A percentile compares a stretch with the other conserved stretches of the same genome.
Evolutionary conservation across 441 rosid genomes (phyloP).

Genomic region (Cnidoscolus chayamansa): DNA sequence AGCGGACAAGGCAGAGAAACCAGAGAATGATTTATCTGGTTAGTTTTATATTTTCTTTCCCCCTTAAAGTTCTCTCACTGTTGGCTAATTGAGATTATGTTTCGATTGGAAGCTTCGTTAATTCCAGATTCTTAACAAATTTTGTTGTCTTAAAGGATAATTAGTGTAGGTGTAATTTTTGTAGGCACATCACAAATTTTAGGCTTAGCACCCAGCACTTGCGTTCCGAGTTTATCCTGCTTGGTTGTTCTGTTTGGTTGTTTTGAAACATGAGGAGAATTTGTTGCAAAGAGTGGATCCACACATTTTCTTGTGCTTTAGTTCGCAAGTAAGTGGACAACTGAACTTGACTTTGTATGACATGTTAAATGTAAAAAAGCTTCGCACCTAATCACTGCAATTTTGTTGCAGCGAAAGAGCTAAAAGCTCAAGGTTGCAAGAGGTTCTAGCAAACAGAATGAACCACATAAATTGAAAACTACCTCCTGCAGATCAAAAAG

Average conservation of each 20-base stretch:
- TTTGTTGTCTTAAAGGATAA: not conserved
- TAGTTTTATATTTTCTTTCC: not conserved
- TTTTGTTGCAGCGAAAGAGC: not conserved
- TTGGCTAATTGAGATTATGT: not conserved
- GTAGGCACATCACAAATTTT: not conserved
- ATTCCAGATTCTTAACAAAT: not conserved
- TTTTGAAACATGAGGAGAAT: not conserved
- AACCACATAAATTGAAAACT: not conserved
- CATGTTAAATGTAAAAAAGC: not conserved
- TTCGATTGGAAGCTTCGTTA: not conserved
- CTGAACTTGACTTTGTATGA: not conserved
- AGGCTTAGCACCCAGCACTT: not conserved
- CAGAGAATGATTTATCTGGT: constrained; percentile 27
- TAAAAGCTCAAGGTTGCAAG: not conserved
- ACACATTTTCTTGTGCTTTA: not conserved
- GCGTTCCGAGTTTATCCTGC: not conserved
- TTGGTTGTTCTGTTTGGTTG: not conserved
- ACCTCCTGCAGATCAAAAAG: not conserved
- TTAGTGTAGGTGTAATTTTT: not conserved
- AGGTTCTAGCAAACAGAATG: not conserved
- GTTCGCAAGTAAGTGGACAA: not conserved
- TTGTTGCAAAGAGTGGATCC: not conserved
- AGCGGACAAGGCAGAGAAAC: constrained; percentile 15
- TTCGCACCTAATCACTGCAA: not conserved
- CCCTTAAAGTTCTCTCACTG: not conserved